Base-by-base conservation (phyloP, 352 stramenopile species). In the Thraustotheca clavata region DNA sequence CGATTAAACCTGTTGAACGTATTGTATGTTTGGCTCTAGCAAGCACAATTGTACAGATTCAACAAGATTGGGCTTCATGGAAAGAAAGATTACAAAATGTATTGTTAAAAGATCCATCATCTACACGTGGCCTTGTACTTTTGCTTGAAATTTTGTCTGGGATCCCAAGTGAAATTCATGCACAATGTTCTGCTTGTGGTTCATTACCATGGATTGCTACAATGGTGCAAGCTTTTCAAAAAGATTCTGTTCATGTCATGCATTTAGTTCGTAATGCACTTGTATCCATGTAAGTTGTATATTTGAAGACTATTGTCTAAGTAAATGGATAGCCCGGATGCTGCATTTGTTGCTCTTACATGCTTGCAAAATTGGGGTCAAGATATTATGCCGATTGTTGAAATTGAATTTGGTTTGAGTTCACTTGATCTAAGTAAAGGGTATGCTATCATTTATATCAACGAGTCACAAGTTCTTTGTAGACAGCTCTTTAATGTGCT, bases 351-450 rank as follows among this genome's bases (percentile, higher is more conserved):
- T 24, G 57, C 57, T 6, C 57, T 65, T 27, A 54, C 39, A 27
- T 43, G 46, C 3, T 33, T 65, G 29, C 57, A 65, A 65, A 65
- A 65, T 22, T 65, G 57, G 57, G 57, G 57, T n/a, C 57, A 36
- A 40, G 57, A 65, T 36, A 43, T 43, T 32, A 65, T 65, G 57
- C 57, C 57, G 5, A n/a, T 55, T 4, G 24, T 65, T 9, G 38
- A 43, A 9, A 34, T 54, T 14, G 57, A 65, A 22, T 65, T 65
- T 54, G 57, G 57, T 3, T n/a, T 65, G 8, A 22, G 32, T 27
- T 65, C 35, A 11, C 22, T 65, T 16, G 57, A 65, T 34, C 27
- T 65, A 11, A 52, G 39, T 33, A 46, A 65, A 43, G 57, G 57
- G 57, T 65, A 36, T 33, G 18, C 26, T 29, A 43, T 2, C 22